These are phyloP conservation scores for Amanita jacksonii DNA, from an alignment of 768 basidiomycete genomes.

Conservation along the genomic window DNA sequence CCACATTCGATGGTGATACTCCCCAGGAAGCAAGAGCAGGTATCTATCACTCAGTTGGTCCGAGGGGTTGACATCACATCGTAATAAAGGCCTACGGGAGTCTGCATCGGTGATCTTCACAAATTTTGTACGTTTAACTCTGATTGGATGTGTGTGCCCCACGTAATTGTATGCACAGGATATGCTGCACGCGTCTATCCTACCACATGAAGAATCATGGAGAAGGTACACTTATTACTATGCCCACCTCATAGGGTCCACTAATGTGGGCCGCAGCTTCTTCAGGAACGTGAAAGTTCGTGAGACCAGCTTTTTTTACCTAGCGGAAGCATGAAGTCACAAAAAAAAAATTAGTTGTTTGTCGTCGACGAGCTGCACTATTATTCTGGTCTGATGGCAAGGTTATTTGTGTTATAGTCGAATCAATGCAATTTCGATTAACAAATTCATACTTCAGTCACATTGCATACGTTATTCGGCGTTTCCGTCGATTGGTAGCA, in stretches of 20 bases:
- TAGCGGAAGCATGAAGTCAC: neutral
- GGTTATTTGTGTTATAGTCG: constrained; percentile 36
- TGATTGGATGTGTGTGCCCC: neutral
- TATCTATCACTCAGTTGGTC: constrained; percentile 17
- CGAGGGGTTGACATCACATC: neutral
- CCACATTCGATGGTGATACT: constrained; percentile 87
- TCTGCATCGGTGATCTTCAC: constrained; percentile 78
- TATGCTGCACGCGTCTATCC: constrained; percentile 75
- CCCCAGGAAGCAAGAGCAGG: constrained; percentile 56
- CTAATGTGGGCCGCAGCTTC: constrained; percentile 37
- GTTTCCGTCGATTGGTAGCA: constrained; percentile 65
- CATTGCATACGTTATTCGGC: constrained; percentile 68
- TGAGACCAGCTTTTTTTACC: neutral
- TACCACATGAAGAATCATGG: constrained; percentile 82
- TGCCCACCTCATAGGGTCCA: neutral
- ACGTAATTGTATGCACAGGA: constrained; percentile 40
- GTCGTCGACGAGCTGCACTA: constrained; percentile 86
- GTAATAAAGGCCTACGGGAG: constrained; percentile 50
- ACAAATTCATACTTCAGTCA: constrained; percentile 40
- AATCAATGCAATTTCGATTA: too few species aligned
- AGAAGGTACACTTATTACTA: constrained; percentile 37
- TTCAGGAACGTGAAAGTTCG: constrained; percentile 56
- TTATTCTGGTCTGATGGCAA: constrained; percentile 73
- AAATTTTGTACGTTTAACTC: constrained; percentile 55
- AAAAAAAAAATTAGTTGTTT: constrained; percentile 35